Conservation (phyloP, 2,329 filamentous ascomycete species). For the Biscogniauxia marginata region DNA sequence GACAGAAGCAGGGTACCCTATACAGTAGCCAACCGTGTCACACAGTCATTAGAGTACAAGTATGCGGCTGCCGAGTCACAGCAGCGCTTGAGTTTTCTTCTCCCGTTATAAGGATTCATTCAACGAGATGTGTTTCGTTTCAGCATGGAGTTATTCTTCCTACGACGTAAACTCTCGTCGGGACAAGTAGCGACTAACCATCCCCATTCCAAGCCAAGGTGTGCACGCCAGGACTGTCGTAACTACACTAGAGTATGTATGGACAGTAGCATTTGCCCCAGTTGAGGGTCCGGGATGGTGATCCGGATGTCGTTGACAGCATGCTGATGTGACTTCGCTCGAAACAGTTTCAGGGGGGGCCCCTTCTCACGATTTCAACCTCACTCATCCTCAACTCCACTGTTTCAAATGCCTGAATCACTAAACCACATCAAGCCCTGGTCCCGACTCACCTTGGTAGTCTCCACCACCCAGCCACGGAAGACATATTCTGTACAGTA, state of each 20-base stretch:
- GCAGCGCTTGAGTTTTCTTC: background rate
- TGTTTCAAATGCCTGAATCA: constrained; percentile 22
- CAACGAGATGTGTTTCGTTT: background rate
- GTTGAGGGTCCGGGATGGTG: constrained; percentile 15
- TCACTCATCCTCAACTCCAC: constrained; percentile 14
- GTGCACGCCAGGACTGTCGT: background rate
- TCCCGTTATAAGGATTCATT: background rate
- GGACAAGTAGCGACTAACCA: background rate
- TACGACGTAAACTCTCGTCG: constrained; percentile 2
- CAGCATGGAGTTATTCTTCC: background rate
- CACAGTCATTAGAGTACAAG: background rate
- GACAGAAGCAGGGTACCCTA: background rate
- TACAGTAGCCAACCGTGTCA: background rate
- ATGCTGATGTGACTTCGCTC: constrained; percentile 21
- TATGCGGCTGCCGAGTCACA: background rate
- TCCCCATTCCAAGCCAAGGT: background rate
- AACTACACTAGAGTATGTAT: background rate
- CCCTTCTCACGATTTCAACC: constrained; percentile 1
- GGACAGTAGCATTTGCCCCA: constrained; percentile 15
- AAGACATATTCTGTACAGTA: background rate
- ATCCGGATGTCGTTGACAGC: constrained; percentile 19
- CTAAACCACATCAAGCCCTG: constrained; percentile 15
- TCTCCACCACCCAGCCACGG: background rate
- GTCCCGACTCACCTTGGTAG: background rate
- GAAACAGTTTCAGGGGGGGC: constrained; percentile 22